Evolutionary conservation across 495 filamentous ascomycete genomes (phyloP).

Genomic region (Articulospora tetracladia): DNA sequence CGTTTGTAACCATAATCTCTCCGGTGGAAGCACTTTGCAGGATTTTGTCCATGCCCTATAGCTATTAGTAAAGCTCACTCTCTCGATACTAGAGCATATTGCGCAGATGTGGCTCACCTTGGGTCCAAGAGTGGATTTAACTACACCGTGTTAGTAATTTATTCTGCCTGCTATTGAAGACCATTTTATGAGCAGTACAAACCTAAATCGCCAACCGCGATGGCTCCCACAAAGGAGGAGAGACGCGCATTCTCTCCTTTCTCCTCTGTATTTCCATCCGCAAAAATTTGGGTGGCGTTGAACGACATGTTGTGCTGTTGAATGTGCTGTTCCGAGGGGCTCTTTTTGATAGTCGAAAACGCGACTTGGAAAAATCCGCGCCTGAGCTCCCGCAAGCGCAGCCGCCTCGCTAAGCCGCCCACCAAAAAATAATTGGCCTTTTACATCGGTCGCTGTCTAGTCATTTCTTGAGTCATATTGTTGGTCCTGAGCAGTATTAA

Average conservation of each 20-base stretch:
- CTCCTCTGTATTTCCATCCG: constrained; percentile 94
- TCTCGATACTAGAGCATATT: background rate
- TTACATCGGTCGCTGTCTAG: background rate
- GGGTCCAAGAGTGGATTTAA: constrained; percentile 82
- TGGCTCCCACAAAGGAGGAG: constrained; percentile 93
- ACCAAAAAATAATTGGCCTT: background rate
- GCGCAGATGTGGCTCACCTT: background rate
- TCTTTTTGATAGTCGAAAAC: background rate
- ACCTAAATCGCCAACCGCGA: constrained; percentile 79
- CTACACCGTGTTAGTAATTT: constrained; percentile 39
- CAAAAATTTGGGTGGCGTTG: constrained; percentile 97
- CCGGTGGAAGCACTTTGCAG: constrained; percentile 97
- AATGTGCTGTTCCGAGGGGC: background rate
- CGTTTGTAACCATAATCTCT: constrained; percentile 97
- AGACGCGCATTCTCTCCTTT: constrained; percentile 99
- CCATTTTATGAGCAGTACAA: background rate
- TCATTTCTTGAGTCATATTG: too few relatives aligned
- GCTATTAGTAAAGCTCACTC: constrained; percentile 36
- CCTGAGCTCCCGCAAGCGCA: background rate
- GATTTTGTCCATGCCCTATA: constrained; percentile 99
- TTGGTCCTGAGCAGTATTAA: too few relatives aligned
- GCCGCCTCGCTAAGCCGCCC: background rate
- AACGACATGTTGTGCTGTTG: constrained; percentile 37
- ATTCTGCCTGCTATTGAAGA: background rate
- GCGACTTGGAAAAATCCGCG: background rate